Percentiles rank a stretch among this genome's conserved stretches.
Evolutionary conservation across 2,329 filamentous ascomycete genomes (phyloP).

Genomic region (Aquanectria penicillioides): DNA sequence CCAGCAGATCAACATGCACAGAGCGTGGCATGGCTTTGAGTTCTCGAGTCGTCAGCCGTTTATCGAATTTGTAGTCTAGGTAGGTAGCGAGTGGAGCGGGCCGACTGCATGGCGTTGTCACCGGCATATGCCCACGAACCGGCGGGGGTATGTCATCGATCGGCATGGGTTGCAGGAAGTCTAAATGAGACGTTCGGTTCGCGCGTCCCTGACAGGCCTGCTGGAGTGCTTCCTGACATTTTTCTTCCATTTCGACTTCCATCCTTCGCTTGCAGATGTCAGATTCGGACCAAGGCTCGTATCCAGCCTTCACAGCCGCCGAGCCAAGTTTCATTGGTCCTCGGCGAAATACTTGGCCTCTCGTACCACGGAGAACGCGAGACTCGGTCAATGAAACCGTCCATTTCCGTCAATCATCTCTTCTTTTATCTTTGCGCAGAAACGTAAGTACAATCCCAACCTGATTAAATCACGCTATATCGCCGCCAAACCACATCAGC

Average conservation of each 20-base stretch:
- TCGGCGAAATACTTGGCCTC: conserved; percentile 6
- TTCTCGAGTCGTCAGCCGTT: too few species aligned
- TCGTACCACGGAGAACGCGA: conserved; percentile 9
- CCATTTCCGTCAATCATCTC: background rate
- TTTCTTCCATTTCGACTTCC: conserved; percentile 19
- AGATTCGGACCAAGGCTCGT: background rate
- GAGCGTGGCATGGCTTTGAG: too few species aligned
- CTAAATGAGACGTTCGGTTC: conserved; percentile 14
- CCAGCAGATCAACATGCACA: too few species aligned
- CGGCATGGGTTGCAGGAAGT: conserved; percentile 14
- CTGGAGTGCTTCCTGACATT: conserved; percentile 8
- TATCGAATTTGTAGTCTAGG: too few species aligned
- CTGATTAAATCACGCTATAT: conserved; percentile 28
- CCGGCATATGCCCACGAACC: conserved; percentile 21
- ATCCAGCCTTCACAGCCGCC: background rate
- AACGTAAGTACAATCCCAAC: conserved; percentile 28
- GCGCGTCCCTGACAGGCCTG: background rate
- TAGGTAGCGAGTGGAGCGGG: conserved; percentile 9
- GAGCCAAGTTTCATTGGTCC: background rate
- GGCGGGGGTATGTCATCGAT: conserved; percentile 18
- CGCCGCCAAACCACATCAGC: conserved; percentile 19
- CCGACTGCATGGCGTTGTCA: conserved; percentile 21
- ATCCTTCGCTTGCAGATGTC: conserved; percentile 10
- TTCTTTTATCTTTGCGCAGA: conserved; percentile 21
- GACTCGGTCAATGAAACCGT: conserved; percentile 7